These are phyloP conservation scores for Ascochyta clinopodiicola DNA, from an alignment of 2,329 filamentous ascomycete species.

Conservation along the genomic window DNA sequence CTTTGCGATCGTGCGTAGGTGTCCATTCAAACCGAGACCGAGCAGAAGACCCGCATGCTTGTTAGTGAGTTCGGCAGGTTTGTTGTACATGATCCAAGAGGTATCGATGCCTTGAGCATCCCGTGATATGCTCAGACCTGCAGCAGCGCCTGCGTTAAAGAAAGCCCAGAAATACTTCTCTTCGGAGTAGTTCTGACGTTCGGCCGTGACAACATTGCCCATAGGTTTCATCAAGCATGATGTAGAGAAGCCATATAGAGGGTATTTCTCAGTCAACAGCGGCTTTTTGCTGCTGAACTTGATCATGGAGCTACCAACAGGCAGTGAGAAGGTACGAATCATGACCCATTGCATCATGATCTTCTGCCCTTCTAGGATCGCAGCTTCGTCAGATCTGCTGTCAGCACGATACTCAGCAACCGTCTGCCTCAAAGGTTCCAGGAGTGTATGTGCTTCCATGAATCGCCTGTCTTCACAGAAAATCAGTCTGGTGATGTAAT, in stretches of 20 bases:
- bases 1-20: constrained; percentile 92
- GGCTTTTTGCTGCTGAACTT: constrained; percentile 88
- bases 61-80: constrained; percentile 89
- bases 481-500: constrained; percentile 81
- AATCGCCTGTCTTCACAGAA: constrained; percentile 92
- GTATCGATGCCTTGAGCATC: constrained; percentile 94
- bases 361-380: constrained; percentile 91
- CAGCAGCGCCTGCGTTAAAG: constrained; percentile 95
- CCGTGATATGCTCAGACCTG: constrained; percentile 87
- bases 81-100: constrained; percentile 99
- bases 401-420: constrained; percentile 78
- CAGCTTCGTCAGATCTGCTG: constrained; percentile 81
- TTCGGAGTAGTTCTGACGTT: constrained; percentile 85
- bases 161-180: constrained; percentile 99
- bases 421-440: constrained; percentile 85
- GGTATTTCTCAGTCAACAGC: constrained; percentile 88
- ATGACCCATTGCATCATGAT: constrained; percentile 86
- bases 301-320: constrained; percentile 83
- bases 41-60: constrained; percentile 94
- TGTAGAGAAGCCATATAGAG: constrained; percentile 87
- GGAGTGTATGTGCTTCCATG: constrained; percentile 80
- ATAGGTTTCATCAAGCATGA: constrained; percentile 91
- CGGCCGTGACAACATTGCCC: constrained; percentile 91
- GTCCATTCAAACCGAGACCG: constrained; percentile 89
- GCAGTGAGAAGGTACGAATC: constrained; percentile 84